Evolutionary conservation across 176 grass and related monocot genomes (phyloP), one percentile per base, ranked within the genome.

Genomic region (Pontederia paniculata): DNA sequence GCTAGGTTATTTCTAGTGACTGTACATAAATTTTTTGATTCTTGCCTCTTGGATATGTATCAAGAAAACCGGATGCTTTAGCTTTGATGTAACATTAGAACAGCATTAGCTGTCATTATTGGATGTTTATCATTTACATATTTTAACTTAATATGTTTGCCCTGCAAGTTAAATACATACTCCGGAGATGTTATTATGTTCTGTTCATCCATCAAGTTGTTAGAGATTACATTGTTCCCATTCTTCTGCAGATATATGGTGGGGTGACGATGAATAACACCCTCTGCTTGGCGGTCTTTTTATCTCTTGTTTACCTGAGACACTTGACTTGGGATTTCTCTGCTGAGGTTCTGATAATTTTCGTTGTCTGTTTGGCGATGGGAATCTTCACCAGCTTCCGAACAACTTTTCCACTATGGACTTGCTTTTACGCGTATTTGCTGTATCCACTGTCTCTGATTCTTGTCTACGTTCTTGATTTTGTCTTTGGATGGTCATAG

Each of bases 191-290:
- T 6, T 37, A 37, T 31, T 31, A 22, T 51, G 52, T 9, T 50
- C 23, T 21, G 17, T 58, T 60, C 45, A 67, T 22, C 23, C 23
- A 53, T 41, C 21, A 53, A 12, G 12, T 63, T 54, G 15, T 42
- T 22, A 15, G 10, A 48, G 17, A 50, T 16, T 19, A 15, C 23
- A 17, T 2, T 18, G 19, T 21, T 17, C 8, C 70, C 58, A 23
- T 10, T 14, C 16, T 18, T 9, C 4, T 55, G 60, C 77, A 98
- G 93, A 75, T 98, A 55, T 98, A 98, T 55, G 93, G 93, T 17
- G 86, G 80, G 45, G 93, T 84, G 48, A 91, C 93, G 12, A 98
- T 91, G 93, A 98, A 98, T 70, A 98, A 98, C 80, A 91, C 86
- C 8, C 69, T 98, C 41, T 98, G 93, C 31, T 48, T 96, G 66